Evolutionary conservation across 2,329 filamentous ascomycete genomes (phyloP), one percentile per base, ranked within the genome.

Genomic region (Fusarium protoensiforme): DNA sequence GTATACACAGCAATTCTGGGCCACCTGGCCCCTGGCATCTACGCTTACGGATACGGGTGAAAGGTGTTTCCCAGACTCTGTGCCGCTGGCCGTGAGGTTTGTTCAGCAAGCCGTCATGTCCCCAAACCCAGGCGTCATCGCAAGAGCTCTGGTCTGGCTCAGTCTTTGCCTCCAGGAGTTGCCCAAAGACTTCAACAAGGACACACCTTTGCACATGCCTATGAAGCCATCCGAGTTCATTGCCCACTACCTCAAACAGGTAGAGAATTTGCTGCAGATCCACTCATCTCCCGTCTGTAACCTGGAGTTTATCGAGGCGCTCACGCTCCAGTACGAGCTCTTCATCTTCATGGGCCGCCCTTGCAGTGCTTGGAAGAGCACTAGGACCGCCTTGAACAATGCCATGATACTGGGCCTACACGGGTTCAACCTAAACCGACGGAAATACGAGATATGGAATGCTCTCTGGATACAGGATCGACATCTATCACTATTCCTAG

Each of bases 261-360:
- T 71, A 8, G 59, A 64, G 7, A 20, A 29, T 7, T 54, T 69
- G 6, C 65, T 72, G 7, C 38, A 53, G 3, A n/a, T 18, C 6
- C 33, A 51, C 7, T 53, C 65, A 4, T 38, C 39, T 18, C 60
- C 63, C 1, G 65, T 82, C 83, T 27, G 81, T 53, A 83, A 18
- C 1, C 72, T 89, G 0, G 85, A 89, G 58, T 86, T 85, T 4
- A 82, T 91, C 64, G 87, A 90, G 75, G 87, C 85, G 58, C 81
- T 87, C 46, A 80, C 86, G 57, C 76, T 91, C 14, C 82, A 86
- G 43, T 82, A 84, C 14, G 90, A 89, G 74, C 84, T 87, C 69
- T 86, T 88, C 69, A 80, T 88, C 60, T 87, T 89, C 65, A 85
- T 88, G 68, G 89, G 89, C 3, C 85, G 86, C 46, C 88, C 89